These are phyloP conservation scores for Andrographis paniculata DNA, from an alignment of 305 asterid genomes.

Conservation along the genomic window DNA sequence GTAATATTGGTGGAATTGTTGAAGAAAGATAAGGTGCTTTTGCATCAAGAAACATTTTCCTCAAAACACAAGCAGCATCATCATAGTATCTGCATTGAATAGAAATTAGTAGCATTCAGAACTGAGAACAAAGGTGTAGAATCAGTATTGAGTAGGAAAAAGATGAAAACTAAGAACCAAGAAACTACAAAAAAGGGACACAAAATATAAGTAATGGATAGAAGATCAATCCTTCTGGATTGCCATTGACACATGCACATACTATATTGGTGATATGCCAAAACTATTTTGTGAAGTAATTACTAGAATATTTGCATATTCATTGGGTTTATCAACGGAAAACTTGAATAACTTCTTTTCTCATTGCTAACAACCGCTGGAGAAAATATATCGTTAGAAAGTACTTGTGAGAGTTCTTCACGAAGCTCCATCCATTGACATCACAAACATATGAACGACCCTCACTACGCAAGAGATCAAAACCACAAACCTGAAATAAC, in stretches of 20 bases:
- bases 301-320: too few species aligned
- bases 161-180: too few species aligned
- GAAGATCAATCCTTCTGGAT: not conserved
- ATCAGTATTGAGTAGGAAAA: not conserved
- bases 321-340: too few species aligned
- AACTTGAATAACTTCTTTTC: too few species aligned
- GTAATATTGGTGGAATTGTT: constrained; percentile 75
- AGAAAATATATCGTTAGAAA: not conserved
- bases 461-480: constrained; percentile 91
- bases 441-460: constrained; percentile 96
- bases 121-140: not conserved
- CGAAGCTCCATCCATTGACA: constrained; percentile 99
- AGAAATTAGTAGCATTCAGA: constrained; percentile 8
- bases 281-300: too few species aligned
- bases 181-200: not conserved
- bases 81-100: constrained; percentile 66
- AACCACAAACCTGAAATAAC: constrained; percentile 85
- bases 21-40: constrained; percentile 97
- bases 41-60: constrained; percentile 94
- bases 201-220: not conserved
- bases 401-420: constrained; percentile 93
- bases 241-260: too few species aligned
- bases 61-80: constrained; percentile 92
- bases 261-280: too few species aligned
- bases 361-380: too few species aligned